These are phyloP conservation scores for Hypholoma sublateritium DNA, from an alignment of 768 basidiomycete species.

Conservation along the genomic window DNA sequence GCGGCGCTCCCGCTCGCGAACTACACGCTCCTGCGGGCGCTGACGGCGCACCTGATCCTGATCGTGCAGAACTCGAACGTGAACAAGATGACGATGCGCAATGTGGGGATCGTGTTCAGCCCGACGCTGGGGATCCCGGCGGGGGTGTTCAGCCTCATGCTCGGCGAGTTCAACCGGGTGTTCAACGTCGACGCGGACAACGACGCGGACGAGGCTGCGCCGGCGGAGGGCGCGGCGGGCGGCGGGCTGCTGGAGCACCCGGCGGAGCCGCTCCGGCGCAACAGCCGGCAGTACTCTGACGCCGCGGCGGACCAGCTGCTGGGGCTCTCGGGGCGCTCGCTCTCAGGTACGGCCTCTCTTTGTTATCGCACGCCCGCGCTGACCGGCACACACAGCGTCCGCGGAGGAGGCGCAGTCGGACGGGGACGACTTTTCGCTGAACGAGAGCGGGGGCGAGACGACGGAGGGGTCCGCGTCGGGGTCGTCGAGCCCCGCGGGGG, in stretches of 20 bases:
- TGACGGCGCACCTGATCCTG: slow-evolving; percentile 92
- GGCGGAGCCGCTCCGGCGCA: slow-evolving; percentile 57
- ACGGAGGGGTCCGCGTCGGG: slow-evolving; percentile 32
- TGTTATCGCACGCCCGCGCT: background rate
- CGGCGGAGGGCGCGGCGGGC: slow-evolving; percentile 16
- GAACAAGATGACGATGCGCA: slow-evolving; percentile 99
- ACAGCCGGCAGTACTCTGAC: slow-evolving; percentile 82
- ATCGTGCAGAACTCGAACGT: slow-evolving; percentile 87
- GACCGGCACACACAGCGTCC: slow-evolving; percentile 28
- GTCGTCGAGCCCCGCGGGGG: slow-evolving; percentile 36
- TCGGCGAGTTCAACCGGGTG: slow-evolving; percentile 89
- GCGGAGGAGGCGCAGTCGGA: slow-evolving; percentile 69
- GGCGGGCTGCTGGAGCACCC: slow-evolving; percentile 28
- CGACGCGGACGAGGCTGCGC: slow-evolving; percentile 23
- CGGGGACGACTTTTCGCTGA: slow-evolving; percentile 65
- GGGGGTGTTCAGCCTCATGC: slow-evolving; percentile 92
- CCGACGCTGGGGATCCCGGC: slow-evolving; percentile 98
- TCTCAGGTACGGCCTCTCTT: slow-evolving; percentile 47
- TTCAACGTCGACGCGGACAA: slow-evolving; percentile 75
- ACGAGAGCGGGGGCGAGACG: slow-evolving; percentile 73
- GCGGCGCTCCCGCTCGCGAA: slow-evolving; percentile 87
- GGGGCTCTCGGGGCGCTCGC: slow-evolving; percentile 68
- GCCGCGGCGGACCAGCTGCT: slow-evolving; percentile 82
- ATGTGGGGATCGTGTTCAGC: slow-evolving; percentile 98
- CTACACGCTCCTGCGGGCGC: slow-evolving; percentile 89